A percentile compares a stretch with the other conserved stretches of the same genome.
Conservation (phyloP, 371 early-diverging fungal species). For the Lichtheimia hyalospora region DNA sequence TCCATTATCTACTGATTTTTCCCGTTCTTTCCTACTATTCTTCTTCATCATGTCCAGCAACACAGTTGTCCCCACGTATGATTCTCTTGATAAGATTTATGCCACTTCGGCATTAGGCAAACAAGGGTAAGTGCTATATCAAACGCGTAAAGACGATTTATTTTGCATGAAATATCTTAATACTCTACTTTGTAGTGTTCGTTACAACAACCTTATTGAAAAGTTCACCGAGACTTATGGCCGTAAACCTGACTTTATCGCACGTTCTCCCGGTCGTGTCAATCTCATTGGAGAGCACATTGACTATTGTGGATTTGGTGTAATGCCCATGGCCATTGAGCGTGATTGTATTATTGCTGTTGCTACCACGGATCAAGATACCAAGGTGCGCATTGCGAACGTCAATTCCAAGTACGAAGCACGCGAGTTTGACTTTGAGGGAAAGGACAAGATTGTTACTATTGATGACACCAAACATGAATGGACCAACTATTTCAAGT, state of each 20-base stretch:
- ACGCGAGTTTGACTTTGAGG: conserved; percentile 60
- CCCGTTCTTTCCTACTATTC: conserved; percentile 9
- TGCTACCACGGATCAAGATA: conserved; percentile 45
- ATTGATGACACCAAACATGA: conserved; percentile 69
- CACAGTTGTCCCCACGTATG: conserved; percentile 39
- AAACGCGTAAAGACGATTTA: background rate
- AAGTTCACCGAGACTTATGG: conserved; percentile 67
- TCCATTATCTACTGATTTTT: background rate
- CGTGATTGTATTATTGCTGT: conserved; percentile 84
- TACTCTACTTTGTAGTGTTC: conserved; percentile 28
- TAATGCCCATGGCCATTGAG: conserved; percentile 95
- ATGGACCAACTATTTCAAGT: conserved; percentile 90
- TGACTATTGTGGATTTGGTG: conserved; percentile 93
- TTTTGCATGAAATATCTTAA: background rate
- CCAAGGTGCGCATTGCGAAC: conserved; percentile 66
- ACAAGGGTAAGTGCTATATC: conserved; percentile 34
- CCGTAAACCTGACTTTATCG: conserved; percentile 74
- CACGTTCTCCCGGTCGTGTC: conserved; percentile 91
- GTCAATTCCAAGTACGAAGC: conserved; percentile 61
- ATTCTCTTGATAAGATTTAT: conserved; percentile 42
- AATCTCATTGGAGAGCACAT: conserved; percentile 97
- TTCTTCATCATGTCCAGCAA: conserved; percentile 6
- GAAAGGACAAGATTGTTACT: conserved; percentile 54
- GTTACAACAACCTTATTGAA: conserved; percentile 56
- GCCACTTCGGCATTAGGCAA: conserved; percentile 29